Base-by-base conservation (phyloP, 495 filamentous ascomycete species). In the Corynascus novoguineensis region DNA sequence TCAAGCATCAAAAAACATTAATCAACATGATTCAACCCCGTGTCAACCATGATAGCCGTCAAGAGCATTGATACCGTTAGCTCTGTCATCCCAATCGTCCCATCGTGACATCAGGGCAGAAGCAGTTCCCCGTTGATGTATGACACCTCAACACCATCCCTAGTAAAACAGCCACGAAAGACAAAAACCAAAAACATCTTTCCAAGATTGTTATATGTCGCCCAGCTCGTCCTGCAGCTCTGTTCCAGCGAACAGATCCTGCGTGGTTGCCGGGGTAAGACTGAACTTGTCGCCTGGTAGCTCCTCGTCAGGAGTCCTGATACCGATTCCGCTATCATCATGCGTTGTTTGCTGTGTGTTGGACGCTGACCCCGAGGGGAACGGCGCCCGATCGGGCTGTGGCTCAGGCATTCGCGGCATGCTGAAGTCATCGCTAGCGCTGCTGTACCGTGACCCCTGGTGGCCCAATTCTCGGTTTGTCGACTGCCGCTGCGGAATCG, bases 261-360 rank as follows among this genome's bases (percentile, higher is more conserved):
- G 65, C n/a, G 45, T 46, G 5, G 62, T 55, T 12, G 58, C 59
- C 1, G 59, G 60, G 0, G 65, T 60, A 38, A 76, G 79, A 14
- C 68, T 71, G 58, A 77, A 84, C 62, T 83, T 84, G 15, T 75
- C 75, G 22, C 77, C 71, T 1, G 75, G 68, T 38, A 81, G 75
- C 14, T 83, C 79, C 53, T 83, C 81, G 21, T 85, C 82, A 5
- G 81, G 79, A 9, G 82, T 80, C 54, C 76, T 63, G 64, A 88
- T 84, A 4, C 83, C 83, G 55, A 89, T 88, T 12, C 83, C 86
- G 60, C 84, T 87, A 66, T 89, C 86, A 59, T 89, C 86, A 53
- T 79, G 83, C 57, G 69, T 72, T 7, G 63, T 41, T 24, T 71
- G 64, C 42, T 69, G 68, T 22, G 50, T 67, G 21, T 63, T 63